Base-by-base conservation (phyloP, 1,284 basidiomycete genomes). In the Malassezia sp. region DNA sequence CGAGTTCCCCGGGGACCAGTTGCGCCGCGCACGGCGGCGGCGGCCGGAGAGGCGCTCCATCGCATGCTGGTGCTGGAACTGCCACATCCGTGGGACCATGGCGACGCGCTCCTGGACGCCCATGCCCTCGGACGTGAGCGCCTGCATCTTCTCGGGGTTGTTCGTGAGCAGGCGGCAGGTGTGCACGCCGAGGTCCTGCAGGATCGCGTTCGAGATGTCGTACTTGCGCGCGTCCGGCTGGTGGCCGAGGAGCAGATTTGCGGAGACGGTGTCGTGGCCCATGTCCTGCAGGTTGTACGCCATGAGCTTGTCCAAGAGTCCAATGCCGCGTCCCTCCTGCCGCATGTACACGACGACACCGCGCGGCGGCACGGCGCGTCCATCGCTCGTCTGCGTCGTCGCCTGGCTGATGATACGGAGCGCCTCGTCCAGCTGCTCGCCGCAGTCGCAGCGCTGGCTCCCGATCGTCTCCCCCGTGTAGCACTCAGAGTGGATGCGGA, bases 211-310 rank as follows among this genome's bases (percentile, higher is more conserved):
- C 0, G 91, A 90, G 46, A 97, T 78, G 57, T 84, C 85, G 73
- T 97, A 99, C 35, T 82, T 83, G 27, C 93, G 78, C 71, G 93
- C 85, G 71, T 99, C 93, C 4, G 93, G 90, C 47, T 81, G 77
- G 71, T 95, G 86, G 2, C 93, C 93, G 20, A 99, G 80, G 76
- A 96, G 78, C 33, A 97, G 75, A 71, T 99, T 99, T 33, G 93
- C 93, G 7, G 85, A 83, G 57, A 99, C 93, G 3, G 93, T 99
- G 73, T 97, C 93, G 67, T 96, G 87, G 0, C 93, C 93, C 45
- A 99, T 76, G 70, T 99, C 93, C 71, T 97, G 93, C 23, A 97
- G 76, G 67, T 99, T 99, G 75, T 99, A 99, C 10, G 93, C 93
- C 39, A 86, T 80, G 49, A 99, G 85, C 72, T 99, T 99, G 52